Evolutionary conservation across 257 asterid species (phyloP), one percentile per base, ranked within the genome.

Genomic region (Echium plantagineum): DNA sequence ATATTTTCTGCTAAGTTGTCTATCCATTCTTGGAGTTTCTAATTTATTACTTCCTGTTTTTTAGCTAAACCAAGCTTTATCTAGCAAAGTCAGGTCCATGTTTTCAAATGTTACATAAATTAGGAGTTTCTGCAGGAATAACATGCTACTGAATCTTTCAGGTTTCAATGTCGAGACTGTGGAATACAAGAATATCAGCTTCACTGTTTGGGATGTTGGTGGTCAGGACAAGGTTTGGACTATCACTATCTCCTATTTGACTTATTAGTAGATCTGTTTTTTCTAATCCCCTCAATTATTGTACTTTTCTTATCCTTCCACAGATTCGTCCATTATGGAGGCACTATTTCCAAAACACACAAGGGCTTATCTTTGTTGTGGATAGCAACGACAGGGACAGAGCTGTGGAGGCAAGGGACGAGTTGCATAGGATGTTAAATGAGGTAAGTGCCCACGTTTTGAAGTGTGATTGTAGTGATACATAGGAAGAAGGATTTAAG

Each of bases 281-380:
- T 8, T 9, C 32, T 61, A 6, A 61, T 19, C 17, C 52, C 30
- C 48, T 42, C 42, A 20, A 7, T 31, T 31, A 7, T 31, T 31
- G 38, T 5, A 4, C 6, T 2, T 31, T 31, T 7, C 9, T 31
- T 31, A 7, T 31, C 38, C n/a, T 71, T 69, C 35, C 62, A 61
- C 77, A 89, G 96, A 89, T 89, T 72, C 95, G 96, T 64, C 95
- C 96, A 61, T 68, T 89, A 81, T 88, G 96, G 96, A 85, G 96
- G 84, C 95, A 85, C 79, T 88, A 88, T 78, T 88, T 88, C 79
- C 96, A 88, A 60, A 88, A 88, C 83, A 85, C 94, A 20, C 96
- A 89, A 66, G 95, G 96, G 54, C 95, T 85, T 61, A 89, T 89
- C 28, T 89, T 85, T 66, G 96, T 89, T 62, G 95, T 89, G 47